A percentile compares a stretch with the other conserved stretches of the same genome.
Evolutionary conservation across 2,329 filamentous ascomycete genomes (phyloP).

Genomic region (Elsinoe necatrix): DNA sequence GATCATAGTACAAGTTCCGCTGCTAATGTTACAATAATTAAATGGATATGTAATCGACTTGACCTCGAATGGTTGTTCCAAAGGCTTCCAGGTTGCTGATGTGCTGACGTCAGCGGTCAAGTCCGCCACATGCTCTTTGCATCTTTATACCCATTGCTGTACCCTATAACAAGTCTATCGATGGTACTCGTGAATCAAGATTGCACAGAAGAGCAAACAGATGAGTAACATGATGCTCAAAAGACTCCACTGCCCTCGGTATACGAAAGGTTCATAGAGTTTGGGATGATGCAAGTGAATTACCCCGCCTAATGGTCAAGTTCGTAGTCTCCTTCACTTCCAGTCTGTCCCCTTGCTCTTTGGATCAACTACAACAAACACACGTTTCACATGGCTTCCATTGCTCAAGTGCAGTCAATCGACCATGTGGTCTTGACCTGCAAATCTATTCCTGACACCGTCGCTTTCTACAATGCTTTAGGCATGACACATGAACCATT

Average conservation of each 20-base stretch:
- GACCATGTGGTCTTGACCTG: conserved; percentile 57
- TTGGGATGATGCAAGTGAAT: neutral
- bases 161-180: too few relatives aligned
- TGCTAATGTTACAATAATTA: neutral
- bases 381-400: conserved; percentile 19
- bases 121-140: neutral
- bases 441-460: conserved; percentile 41
- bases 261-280: neutral
- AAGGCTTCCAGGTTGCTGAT: conserved; percentile 8
- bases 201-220: too few relatives aligned
- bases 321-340: neutral
- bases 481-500: conserved; percentile 52
- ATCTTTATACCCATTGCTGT: too few relatives aligned
- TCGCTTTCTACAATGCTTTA: conserved; percentile 47
- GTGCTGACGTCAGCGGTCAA: conserved; percentile 8
- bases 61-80: neutral
- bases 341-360: too few relatives aligned
- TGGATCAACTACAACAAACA: neutral
- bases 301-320: neutral
- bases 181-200: too few relatives aligned
- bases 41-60: conserved; percentile 2
- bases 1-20: neutral
- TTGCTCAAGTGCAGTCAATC: conserved; percentile 35
- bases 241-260: neutral
- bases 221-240: too few relatives aligned